Evolutionary conservation across 805 yeast genomes (phyloP).

Genomic region (Kluyveromyces siamensis): DNA sequence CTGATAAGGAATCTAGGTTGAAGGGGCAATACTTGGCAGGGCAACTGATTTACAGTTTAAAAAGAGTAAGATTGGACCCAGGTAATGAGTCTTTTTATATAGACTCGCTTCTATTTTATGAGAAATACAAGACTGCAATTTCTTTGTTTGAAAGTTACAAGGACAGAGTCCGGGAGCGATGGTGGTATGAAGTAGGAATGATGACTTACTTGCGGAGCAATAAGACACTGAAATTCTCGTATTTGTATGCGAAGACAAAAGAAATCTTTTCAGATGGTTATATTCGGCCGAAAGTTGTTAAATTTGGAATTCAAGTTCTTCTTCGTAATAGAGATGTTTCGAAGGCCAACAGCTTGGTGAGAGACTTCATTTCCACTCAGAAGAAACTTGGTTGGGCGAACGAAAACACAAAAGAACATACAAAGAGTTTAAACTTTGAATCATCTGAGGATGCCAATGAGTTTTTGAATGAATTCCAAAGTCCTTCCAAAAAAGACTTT

Average conservation of each 20-base stretch:
- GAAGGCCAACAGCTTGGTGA: slow-evolving; percentile 29
- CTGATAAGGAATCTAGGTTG: slow-evolving; percentile 25
- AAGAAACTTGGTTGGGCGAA: slow-evolving; percentile 17
- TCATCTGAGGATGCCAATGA: slow-evolving; percentile 16
- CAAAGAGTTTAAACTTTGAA: slow-evolving; percentile 2
- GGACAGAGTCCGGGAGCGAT: slow-evolving; percentile 34
- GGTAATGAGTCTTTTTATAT: slow-evolving; percentile 43
- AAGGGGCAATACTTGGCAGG: slow-evolving; percentile 34
- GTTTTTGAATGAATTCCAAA: slow-evolving; percentile 23
- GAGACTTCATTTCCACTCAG: slow-evolving; percentile 19
- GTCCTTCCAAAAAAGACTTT: slow-evolving; percentile 20
- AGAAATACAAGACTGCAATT: slow-evolving; percentile 30
- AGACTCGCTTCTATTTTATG: slow-evolving; percentile 32
- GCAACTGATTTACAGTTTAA: slow-evolving; percentile 33
- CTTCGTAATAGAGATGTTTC: slow-evolving; percentile 18
- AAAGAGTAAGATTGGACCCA: slow-evolving; percentile 40
- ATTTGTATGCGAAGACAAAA: slow-evolving; percentile 23
- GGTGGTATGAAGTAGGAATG: slow-evolving; percentile 47
- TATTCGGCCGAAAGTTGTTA: slow-evolving; percentile 31
- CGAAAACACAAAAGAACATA: slow-evolving; percentile 8
- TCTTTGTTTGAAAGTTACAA: slow-evolving; percentile 30
- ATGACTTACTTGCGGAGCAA: slow-evolving; percentile 31
- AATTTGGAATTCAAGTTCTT: slow-evolving; percentile 29
- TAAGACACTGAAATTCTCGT: slow-evolving; percentile 31
- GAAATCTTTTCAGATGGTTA: slow-evolving; percentile 23